Evolutionary conservation across 2,329 filamentous ascomycete species (phyloP).

Genomic region (Zopfia rhizophila): DNA sequence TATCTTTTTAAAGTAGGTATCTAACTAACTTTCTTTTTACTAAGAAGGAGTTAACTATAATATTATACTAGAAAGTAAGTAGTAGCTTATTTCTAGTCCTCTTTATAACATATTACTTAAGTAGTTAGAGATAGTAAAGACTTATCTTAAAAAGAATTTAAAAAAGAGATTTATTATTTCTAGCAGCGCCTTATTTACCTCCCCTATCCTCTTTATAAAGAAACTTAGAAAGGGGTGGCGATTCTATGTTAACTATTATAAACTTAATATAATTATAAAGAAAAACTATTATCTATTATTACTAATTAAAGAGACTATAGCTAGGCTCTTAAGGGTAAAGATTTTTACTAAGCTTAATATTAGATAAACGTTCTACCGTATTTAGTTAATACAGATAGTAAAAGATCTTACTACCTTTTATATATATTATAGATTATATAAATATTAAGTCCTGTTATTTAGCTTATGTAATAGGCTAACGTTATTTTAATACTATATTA

Average conservation of each 20-base stretch:
- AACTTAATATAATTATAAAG: constrained; percentile 47
- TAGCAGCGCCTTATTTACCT: constrained; percentile 10
- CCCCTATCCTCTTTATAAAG: constrained; percentile 43
- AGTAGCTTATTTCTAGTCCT: no score
- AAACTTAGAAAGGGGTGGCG: constrained; percentile 41
- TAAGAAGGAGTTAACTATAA: no score
- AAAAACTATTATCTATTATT: constrained; percentile 48
- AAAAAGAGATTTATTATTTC: no score
- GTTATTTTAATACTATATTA: constrained; percentile 35
- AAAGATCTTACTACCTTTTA: constrained; percentile 49
- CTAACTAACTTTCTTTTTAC: no score
- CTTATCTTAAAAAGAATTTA: no score
- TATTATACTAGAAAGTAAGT: no score
- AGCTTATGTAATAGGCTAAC: constrained; percentile 22
- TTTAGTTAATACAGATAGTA: constrained; percentile 23
- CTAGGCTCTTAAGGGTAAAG: constrained; percentile 29
- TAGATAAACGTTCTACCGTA: constrained; percentile 7
- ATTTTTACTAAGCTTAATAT: constrained; percentile 49
- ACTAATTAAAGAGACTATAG: constrained; percentile 44
- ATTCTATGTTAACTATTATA: constrained; percentile 51
- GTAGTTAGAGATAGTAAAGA: no score
- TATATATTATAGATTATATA: constrained; percentile 43
- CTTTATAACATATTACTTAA: no score
- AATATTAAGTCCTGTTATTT: constrained; percentile 46
- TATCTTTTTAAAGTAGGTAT: no score